These are phyloP conservation scores for Xanthoparmelia taractica DNA, from an alignment of 495 filamentous ascomycete genomes.

Conservation along the genomic window DNA sequence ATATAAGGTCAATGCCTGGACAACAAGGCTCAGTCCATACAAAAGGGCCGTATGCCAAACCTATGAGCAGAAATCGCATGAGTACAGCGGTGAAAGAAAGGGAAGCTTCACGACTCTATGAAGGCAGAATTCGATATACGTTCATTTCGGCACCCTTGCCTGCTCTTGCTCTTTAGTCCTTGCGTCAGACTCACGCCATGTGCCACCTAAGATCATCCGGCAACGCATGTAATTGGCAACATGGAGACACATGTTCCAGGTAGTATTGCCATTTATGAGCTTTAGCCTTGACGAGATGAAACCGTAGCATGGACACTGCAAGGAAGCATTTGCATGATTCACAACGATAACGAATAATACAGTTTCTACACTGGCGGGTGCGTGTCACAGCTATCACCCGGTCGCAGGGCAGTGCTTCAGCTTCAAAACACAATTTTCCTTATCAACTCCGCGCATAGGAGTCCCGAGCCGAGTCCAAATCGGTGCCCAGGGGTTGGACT, in stretches of 20 bases:
- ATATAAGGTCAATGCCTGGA: too few relatives aligned
- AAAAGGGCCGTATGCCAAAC: not conserved
- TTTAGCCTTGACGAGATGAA: not conserved
- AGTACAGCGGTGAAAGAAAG: not conserved
- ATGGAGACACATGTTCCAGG: not conserved
- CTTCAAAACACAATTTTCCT: too few relatives aligned
- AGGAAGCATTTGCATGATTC: too few relatives aligned
- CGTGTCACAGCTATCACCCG: not conserved
- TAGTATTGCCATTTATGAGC: not conserved
- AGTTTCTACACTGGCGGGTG: not conserved
- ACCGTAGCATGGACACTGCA: not conserved
- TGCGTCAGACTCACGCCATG: not conserved
- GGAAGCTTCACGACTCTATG: not conserved
- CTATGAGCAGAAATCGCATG: not conserved
- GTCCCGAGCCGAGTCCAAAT: too few relatives aligned
- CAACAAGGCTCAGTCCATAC: too few relatives aligned
- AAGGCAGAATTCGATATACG: not conserved
- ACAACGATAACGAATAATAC: not conserved
- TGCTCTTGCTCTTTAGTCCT: not conserved
- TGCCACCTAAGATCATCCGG: not conserved
- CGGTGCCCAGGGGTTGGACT: too few relatives aligned
- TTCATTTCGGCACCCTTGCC: too few relatives aligned
- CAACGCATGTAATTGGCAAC: not conserved
- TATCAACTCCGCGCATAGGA: too few relatives aligned
- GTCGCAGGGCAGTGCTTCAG: too few relatives aligned